Conservation (phyloP, 306 rosid species). For the Vigna nakashimae region DNA sequence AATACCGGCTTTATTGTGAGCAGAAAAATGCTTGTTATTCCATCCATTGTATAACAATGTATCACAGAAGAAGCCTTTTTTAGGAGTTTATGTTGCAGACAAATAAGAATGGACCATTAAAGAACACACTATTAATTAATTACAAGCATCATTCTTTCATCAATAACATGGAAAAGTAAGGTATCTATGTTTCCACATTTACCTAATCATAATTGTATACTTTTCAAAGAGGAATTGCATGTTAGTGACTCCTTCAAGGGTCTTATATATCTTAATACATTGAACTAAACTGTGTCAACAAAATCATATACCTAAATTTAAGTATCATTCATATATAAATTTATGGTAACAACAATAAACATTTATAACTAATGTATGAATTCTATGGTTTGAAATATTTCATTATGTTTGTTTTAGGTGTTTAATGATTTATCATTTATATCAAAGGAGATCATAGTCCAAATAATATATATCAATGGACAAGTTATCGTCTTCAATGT, state of each 20-base stretch:
- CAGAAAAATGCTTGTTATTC: background rate
- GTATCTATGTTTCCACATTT: background rate
- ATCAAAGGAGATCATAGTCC: no score
- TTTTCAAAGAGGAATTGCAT: background rate
- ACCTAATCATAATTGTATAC: slow-evolving; percentile 4
- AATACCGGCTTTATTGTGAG: slow-evolving; percentile 29
- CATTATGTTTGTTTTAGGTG: no score
- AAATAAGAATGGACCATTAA: slow-evolving; percentile 55
- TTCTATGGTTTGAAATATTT: no score
- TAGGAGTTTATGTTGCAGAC: slow-evolving; percentile 46
- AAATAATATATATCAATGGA: no score
- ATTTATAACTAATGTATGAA: no score
- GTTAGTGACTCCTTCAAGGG: background rate
- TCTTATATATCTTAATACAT: no score
- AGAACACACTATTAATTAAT: slow-evolving; percentile 28
- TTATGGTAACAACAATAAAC: no score
- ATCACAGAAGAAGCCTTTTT: slow-evolving; percentile 27
- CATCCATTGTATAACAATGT: slow-evolving; percentile 27
- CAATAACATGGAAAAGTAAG: background rate
- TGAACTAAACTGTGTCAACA: no score
- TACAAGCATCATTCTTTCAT: slow-evolving; percentile 8
- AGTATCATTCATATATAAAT: no score
- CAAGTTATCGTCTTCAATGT: no score
- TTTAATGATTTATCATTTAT: no score
- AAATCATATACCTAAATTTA: no score